These are phyloP conservation scores for Draba incana DNA, from an alignment of 345 rosid species.

Conservation along the genomic window DNA sequence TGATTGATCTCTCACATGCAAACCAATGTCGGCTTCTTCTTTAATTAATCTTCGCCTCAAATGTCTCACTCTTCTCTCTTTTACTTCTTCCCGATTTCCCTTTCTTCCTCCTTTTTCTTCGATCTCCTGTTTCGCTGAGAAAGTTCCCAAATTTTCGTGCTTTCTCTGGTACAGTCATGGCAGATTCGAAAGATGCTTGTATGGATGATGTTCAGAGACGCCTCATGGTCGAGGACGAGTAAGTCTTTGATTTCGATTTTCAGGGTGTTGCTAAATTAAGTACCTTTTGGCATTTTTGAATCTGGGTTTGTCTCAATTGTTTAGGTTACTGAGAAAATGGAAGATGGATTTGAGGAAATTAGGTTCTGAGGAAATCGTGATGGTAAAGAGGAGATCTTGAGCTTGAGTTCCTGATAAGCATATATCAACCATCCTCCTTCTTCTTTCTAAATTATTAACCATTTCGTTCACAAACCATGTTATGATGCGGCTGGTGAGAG, in stretches of 20 bases:
- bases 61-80: too few species aligned
- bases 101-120: slow-evolving; percentile 18
- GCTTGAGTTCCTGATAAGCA: too few species aligned
- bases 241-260: slow-evolving; percentile 32
- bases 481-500: too few species aligned
- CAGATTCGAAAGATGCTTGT: slow-evolving; percentile 62
- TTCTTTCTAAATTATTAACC: too few species aligned
- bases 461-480: too few species aligned
- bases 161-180: slow-evolving; percentile 38
- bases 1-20: slow-evolving; percentile 27
- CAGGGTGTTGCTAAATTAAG: slow-evolving; percentile 17
- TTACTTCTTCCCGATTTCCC: slow-evolving; percentile 26
- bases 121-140: slow-evolving; percentile 26
- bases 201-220: slow-evolving; percentile 99
- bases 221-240: slow-evolving; percentile 98
- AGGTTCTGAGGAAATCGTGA: too few species aligned
- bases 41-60: slow-evolving; percentile 42
- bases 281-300: slow-evolving; percentile 2
- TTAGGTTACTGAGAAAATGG: too few species aligned
- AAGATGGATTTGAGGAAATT: background rate
- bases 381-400: too few species aligned
- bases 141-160: slow-evolving; percentile 36
- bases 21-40: slow-evolving; percentile 40
- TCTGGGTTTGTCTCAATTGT: background rate
- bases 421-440: too few species aligned